Conservation (phyloP, 73 alveolate species). For the Blepharisma stoltei region DNA sequence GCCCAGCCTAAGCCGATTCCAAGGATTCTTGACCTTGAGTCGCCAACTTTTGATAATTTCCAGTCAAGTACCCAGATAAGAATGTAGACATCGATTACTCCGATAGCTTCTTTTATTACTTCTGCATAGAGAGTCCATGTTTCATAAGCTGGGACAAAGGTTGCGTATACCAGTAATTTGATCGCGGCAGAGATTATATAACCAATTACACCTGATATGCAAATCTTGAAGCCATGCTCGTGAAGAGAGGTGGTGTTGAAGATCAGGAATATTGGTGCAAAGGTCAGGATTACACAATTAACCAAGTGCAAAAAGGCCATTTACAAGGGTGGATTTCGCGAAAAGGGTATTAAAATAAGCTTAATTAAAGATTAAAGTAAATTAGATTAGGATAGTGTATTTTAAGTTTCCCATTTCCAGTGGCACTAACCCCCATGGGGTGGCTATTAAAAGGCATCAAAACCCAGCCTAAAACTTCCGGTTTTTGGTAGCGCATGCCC, state of each 20-base stretch:
- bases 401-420: too few relatives aligned
- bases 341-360: not conserved
- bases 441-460: too few relatives aligned
- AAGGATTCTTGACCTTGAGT: conserved; percentile 34
- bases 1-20: conserved; percentile 52
- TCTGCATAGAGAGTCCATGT: conserved; percentile 8
- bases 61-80: conserved; percentile 9
- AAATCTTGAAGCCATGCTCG: conserved; percentile 37
- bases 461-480: too few relatives aligned
- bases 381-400: too few relatives aligned
- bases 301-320: conserved; percentile 52
- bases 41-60: conserved; percentile 28
- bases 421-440: too few relatives aligned
- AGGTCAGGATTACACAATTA: conserved; percentile 47
- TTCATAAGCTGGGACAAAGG: conserved; percentile 36
- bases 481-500: too few relatives aligned
- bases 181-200: conserved; percentile 35
- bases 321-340: not conserved
- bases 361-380: too few relatives aligned
- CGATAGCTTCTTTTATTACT: conserved; percentile 24
- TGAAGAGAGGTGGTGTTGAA: conserved; percentile 39
- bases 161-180: conserved; percentile 40
- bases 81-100: conserved; percentile 35
- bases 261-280: conserved; percentile 45
- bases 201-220: conserved; percentile 31